Conservation (phyloP, 2,329 filamentous ascomycete species). For the Neocatenulostroma microsporum region DNA sequence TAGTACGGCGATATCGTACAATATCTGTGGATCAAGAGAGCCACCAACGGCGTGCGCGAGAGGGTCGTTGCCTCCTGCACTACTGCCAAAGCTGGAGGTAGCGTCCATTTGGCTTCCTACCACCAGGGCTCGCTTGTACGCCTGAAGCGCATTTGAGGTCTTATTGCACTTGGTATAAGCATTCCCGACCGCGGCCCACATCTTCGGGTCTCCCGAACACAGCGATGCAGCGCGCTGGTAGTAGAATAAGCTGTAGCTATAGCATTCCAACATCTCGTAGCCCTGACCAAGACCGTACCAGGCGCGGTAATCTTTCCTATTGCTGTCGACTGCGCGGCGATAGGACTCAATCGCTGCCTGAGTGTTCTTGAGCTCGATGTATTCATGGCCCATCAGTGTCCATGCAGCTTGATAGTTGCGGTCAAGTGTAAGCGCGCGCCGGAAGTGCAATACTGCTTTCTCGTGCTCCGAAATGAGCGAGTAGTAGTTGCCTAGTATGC, state of each 20-base stretch:
- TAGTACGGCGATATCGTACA: constrained; percentile 81
- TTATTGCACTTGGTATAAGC: constrained; percentile 87
- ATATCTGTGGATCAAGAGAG: constrained; percentile 78
- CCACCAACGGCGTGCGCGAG: constrained; percentile 42
- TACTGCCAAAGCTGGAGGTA: constrained; percentile 38
- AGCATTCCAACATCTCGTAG: constrained; percentile 97
- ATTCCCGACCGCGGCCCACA: constrained; percentile 95
- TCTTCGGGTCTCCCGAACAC: constrained; percentile 93
- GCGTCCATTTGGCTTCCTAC: constrained; percentile 78
- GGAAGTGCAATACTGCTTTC: constrained; percentile 97
- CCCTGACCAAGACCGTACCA: constrained; percentile 98
- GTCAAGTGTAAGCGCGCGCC: constrained; percentile 82
- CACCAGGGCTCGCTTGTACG: constrained; percentile 82
- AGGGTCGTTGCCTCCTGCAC: constrained; percentile 31
- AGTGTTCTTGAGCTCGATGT: constrained; percentile 96
- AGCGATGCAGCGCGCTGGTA: constrained; percentile 91
- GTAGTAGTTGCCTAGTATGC: constrained; percentile 96
- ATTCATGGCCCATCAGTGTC: constrained; percentile 99
- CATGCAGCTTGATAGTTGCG: constrained; percentile 87
- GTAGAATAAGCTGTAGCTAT: constrained; percentile 94
- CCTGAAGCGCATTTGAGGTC: constrained; percentile 84
- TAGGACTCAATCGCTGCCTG: constrained; percentile 98
- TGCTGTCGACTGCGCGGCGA: constrained; percentile 87
- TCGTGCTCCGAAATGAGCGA: constrained; percentile 90
- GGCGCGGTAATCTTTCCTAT: constrained; percentile 89